A percentile compares a stretch with the other conserved stretches of the same genome.
Evolutionary conservation across 1,284 basidiomycete genomes (phyloP).

Genomic region (Malassezia obtusa): DNA sequence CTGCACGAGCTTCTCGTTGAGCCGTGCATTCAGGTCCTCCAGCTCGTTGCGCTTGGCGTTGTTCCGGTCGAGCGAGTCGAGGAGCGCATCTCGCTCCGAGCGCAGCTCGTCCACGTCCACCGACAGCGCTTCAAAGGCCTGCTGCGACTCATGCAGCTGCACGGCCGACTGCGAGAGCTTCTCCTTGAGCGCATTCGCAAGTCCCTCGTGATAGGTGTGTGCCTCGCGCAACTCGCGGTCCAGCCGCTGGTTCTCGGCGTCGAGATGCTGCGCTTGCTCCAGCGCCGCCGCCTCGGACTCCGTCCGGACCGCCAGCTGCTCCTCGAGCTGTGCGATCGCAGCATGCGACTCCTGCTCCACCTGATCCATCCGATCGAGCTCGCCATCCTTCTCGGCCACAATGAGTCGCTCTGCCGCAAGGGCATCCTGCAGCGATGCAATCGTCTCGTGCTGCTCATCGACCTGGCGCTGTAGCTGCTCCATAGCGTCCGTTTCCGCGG

Average conservation of each 20-base stretch:
- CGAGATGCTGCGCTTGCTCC: slow-evolving; percentile 52
- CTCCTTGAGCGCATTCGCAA: slow-evolving; percentile 24
- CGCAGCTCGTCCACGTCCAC: background rate
- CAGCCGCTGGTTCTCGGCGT: slow-evolving; percentile 58
- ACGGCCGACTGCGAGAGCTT: background rate
- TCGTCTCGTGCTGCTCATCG: slow-evolving; percentile 16
- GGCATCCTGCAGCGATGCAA: slow-evolving; percentile 27
- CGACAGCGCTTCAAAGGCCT: background rate
- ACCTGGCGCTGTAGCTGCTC: slow-evolving; percentile 7
- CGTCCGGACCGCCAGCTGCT: slow-evolving; percentile 19
- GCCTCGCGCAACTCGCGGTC: slow-evolving; percentile 58
- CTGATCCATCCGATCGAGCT: slow-evolving; percentile 35
- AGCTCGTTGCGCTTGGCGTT: slow-evolving; percentile 10
- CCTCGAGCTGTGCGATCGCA: slow-evolving; percentile 20
- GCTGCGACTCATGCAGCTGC: slow-evolving; percentile 5
- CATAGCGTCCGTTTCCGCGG: background rate
- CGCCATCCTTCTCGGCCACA: slow-evolving; percentile 32
- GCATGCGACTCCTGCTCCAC: slow-evolving; percentile 26
- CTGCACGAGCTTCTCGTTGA: slow-evolving; percentile 41
- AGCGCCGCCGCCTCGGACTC: background rate
- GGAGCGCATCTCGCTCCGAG: slow-evolving; percentile 1
- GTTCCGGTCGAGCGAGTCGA: slow-evolving; percentile 3
- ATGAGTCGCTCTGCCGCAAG: slow-evolving; percentile 37
- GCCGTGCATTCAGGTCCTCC: slow-evolving; percentile 29
- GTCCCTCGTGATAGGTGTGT: slow-evolving; percentile 31